Conservation (phyloP, 345 rosid species). For the Arabidopsis suecica region DNA sequence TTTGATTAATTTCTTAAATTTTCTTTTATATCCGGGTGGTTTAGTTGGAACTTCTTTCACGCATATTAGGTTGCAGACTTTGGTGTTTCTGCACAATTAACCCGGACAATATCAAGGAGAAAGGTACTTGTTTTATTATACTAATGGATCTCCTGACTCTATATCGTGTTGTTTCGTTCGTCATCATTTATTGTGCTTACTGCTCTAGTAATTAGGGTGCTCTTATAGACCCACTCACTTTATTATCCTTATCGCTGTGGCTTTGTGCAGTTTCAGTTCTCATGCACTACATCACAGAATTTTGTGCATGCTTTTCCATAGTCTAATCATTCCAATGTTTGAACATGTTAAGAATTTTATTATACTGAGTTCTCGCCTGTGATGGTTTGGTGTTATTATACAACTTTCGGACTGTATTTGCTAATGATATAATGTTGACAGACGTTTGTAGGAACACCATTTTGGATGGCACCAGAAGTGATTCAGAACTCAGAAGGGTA, state of each 20-base stretch:
- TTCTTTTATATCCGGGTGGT: conserved; percentile 5
- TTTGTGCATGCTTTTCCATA: conserved; percentile 19
- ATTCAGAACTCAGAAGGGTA: conserved; percentile 99
- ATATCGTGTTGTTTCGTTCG: conserved; percentile 3
- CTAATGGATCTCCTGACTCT: conserved; percentile 30
- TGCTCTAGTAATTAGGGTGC: background rate
- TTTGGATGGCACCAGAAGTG: conserved; percentile 99
- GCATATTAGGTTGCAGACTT: conserved; percentile 94
- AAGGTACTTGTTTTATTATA: conserved; percentile 64
- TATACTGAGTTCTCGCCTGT: background rate
- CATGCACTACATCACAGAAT: conserved; percentile 1
- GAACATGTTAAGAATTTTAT: conserved; percentile 14
- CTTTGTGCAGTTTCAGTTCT: conserved; percentile 18
- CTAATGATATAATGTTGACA: conserved; percentile 62
- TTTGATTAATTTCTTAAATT: conserved; percentile 17
- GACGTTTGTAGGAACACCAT: conserved; percentile 99
- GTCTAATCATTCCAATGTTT: conserved; percentile 24
- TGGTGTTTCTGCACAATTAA: conserved; percentile 99
- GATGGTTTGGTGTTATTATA: conserved; percentile 30
- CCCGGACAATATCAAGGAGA: conserved; percentile 98
- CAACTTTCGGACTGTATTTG: conserved; percentile 29
- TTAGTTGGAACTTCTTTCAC: conserved; percentile 34
- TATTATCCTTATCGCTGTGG: background rate
- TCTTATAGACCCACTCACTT: conserved; percentile 9
- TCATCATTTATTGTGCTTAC: conserved; percentile 11